Conservation (phyloP, 495 filamentous ascomycete genomes). For the Talaromyces wortmannii region DNA sequence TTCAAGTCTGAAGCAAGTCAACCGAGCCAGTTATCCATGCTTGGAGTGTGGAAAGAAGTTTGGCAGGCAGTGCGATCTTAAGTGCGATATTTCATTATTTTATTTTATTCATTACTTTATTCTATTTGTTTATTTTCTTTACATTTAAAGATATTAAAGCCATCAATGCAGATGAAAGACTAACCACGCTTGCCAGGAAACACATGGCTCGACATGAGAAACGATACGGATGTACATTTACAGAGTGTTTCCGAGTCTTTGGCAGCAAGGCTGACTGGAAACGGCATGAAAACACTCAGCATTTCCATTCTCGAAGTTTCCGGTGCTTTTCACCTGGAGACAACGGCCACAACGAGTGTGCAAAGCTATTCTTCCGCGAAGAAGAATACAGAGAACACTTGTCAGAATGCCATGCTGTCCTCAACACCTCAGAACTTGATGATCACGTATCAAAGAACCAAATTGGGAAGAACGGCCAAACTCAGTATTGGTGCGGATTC, state of each 20-base stretch:
- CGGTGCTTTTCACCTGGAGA: constrained; percentile 49
- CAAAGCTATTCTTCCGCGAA: constrained; percentile 51
- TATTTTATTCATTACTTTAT: neutral
- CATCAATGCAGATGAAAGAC: constrained; percentile 1
- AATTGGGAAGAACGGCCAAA: constrained; percentile 61
- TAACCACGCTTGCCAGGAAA: constrained; percentile 47
- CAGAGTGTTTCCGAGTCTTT: constrained; percentile 66
- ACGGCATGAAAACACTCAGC: constrained; percentile 85
- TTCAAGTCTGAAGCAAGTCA: too few relatives aligned
- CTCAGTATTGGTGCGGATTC: constrained; percentile 87
- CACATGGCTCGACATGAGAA: constrained; percentile 81
- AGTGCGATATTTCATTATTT: neutral
- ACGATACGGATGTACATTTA: constrained; percentile 83
- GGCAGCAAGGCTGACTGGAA: constrained; percentile 98
- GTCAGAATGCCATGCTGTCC: constrained; percentile 42
- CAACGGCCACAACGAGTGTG: constrained; percentile 31
- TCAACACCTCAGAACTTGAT: constrained; percentile 31
- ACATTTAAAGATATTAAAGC: neutral
- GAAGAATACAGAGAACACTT: constrained; percentile 59
- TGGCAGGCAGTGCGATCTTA: neutral
- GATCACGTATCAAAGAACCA: constrained; percentile 42
- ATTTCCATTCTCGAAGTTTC: constrained; percentile 70
- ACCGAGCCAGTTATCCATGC: neutral
- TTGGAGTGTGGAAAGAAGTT: neutral
- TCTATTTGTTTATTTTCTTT: neutral